Percentiles rank a stretch among this genome's conserved stretches.
phyloP scores from a whole-genome alignment of 257 asterid genomes.

The Solanum virginianum region DNA sequence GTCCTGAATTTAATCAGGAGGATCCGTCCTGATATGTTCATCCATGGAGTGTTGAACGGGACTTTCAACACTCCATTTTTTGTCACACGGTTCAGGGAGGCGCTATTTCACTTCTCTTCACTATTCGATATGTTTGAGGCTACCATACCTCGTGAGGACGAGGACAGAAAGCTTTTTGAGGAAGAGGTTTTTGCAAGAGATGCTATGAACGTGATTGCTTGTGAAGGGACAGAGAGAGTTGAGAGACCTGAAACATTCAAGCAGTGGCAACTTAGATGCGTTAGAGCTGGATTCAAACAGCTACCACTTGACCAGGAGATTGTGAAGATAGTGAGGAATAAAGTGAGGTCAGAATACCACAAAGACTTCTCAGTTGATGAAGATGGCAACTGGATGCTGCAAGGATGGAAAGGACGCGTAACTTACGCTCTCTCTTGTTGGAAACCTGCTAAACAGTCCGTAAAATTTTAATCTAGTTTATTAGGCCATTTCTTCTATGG shows the following conservation, averaged over 20 bases:
- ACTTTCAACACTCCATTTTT: too few species aligned
- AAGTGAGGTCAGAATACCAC: conserved; percentile 12
- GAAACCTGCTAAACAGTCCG: neutral
- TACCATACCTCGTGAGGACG: conserved; percentile 4
- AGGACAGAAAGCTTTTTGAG: conserved; percentile 15
- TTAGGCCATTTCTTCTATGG: neutral
- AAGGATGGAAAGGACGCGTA: conserved; percentile 22
- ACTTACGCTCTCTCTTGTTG: conserved; percentile 16
- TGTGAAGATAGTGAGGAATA: conserved; percentile 1
- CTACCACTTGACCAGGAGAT: conserved; percentile 19
- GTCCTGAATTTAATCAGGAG: too few species aligned
- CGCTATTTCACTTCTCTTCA: too few species aligned
- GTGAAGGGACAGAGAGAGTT: conserved; percentile 28
- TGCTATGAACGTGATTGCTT: conserved; percentile 21
- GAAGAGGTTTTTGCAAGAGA: conserved; percentile 14
- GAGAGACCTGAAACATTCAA: conserved; percentile 27
- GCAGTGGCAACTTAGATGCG: conserved; percentile 19
- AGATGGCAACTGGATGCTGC: conserved; percentile 20
- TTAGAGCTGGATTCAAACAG: conserved; percentile 22
- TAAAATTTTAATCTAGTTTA: neutral
- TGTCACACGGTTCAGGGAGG: conserved; percentile 2
- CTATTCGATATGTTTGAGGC: too few species aligned
- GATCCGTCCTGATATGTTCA: too few species aligned
- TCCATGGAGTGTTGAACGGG: too few species aligned
- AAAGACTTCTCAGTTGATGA: conserved; percentile 15